These are phyloP conservation scores for Noccaea caerulescens DNA, from an alignment of 345 rosid genomes.

Conservation along the genomic window DNA sequence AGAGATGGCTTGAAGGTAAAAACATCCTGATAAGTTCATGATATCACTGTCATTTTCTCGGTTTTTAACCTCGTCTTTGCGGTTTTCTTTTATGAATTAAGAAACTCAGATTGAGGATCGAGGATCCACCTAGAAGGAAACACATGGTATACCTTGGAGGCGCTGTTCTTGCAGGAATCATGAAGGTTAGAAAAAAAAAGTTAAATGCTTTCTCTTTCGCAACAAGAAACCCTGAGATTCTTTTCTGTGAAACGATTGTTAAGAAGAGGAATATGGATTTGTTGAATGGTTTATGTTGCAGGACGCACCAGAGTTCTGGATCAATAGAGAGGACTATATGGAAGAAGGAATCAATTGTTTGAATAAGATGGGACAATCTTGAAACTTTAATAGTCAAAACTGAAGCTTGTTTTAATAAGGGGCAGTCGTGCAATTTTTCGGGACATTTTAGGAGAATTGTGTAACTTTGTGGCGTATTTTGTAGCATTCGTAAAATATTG, in stretches of 20 bases:
- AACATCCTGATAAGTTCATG: not conserved
- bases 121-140: constrained; percentile 98
- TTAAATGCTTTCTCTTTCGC: constrained; percentile 23
- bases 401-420: not conserved
- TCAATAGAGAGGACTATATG: constrained; percentile 84
- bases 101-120: constrained; percentile 85
- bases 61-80: not conserved
- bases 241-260: not conserved
- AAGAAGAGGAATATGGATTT: not conserved
- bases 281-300: constrained; percentile 44
- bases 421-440: not conserved
- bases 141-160: constrained; percentile 99
- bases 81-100: constrained; percentile 36
- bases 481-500: constrained; percentile 1
- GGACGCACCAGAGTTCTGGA: constrained; percentile 99
- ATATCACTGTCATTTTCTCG: not conserved
- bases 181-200: constrained; percentile 61
- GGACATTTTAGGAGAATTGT: not conserved
- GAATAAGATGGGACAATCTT: constrained; percentile 70
- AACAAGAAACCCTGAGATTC: not conserved
- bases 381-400: constrained; percentile 13
- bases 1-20: constrained; percentile 94
- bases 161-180: constrained; percentile 97
- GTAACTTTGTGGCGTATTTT: not conserved
- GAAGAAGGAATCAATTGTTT: constrained; percentile 88